Evolutionary conservation across 768 basidiomycete genomes (phyloP).

Genomic region (Arthromyces matolae): DNA sequence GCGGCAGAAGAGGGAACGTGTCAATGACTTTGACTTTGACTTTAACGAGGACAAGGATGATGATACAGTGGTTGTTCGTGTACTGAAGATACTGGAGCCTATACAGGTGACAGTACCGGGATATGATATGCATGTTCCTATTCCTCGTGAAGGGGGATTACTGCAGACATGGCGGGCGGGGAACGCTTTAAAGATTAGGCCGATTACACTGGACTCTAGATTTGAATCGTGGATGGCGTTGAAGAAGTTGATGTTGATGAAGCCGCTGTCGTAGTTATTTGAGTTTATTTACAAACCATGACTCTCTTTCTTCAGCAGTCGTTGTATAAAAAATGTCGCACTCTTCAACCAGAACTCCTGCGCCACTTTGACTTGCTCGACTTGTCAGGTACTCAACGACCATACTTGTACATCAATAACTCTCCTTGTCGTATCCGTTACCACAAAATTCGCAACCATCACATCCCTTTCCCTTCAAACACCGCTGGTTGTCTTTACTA

Average conservation of each 20-base stretch:
- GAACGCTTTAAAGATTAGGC: background rate
- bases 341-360: background rate
- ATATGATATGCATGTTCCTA: slow-evolving; percentile 1
- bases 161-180: background rate
- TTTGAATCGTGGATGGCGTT: background rate
- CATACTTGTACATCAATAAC: background rate
- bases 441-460: background rate
- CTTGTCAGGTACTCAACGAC: background rate
- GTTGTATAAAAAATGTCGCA: too few relatives aligned
- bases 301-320: too few relatives aligned
- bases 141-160: background rate
- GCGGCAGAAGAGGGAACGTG: slow-evolving; percentile 2
- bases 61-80: slow-evolving; percentile 6
- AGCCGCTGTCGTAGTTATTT: too few relatives aligned
- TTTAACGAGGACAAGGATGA: too few relatives aligned
- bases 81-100: slow-evolving; percentile 3
- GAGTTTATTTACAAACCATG: too few relatives aligned
- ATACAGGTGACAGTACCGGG: background rate
- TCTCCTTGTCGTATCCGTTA: background rate
- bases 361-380: background rate
- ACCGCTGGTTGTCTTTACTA: slow-evolving; percentile 5
- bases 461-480: background rate
- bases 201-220: background rate
- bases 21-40: too few relatives aligned
- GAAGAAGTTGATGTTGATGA: too few relatives aligned